Evolutionary conservation across 352 stramenopile genomes (phyloP), one percentile per base, ranked within the genome.

Genomic region (Hyaloperonospora arabidopsidis): DNA sequence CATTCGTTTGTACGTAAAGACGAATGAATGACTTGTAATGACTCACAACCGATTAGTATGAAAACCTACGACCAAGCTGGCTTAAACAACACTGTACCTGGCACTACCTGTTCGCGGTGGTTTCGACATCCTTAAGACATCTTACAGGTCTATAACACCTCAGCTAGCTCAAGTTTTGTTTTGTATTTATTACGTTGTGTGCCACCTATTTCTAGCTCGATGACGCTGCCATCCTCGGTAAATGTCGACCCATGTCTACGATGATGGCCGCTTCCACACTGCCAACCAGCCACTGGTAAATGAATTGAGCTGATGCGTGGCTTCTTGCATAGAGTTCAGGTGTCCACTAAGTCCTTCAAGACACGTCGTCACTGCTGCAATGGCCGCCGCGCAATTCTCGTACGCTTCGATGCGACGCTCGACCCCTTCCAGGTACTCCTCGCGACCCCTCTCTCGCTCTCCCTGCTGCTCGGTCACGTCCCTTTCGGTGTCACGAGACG

Each of bases 201-300:
- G n/a, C n/a, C n/a, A n/a, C 25, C 25, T 32, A 32, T 32, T 32
- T 4, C 8, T 8, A 32, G 25, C 25, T 8, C 25, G 8, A 32
- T 8, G 4, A 8, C 25, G 25, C 8, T 8, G 25, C 25, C 25
- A 8, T 32, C 25, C 25, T 8, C 4, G 8, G 25, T 8, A 8
- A 8, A 32, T 22, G 44, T 41, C n/a, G n/a, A 49, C 15, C 17
- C 32, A 19, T n/a, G n/a, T 35, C 58, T 44, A 67, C 39, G 39
- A 8, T 19, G 64, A 68, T 22, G 67, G 54, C 11, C 77, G 76
- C 61, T 83, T 84, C 79, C 79, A 89, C 22, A 87, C 79, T 2
- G 76, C 70, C 52, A 89, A 52, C 79, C 79, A 89, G 21, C 73
- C 72, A 40, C 76, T 66, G 8, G 79, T 87, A 61, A 87, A 86